Base-by-base conservation (phyloP, 192 early-diverging fungal genomes). In the Funneliformis geosporum region DNA sequence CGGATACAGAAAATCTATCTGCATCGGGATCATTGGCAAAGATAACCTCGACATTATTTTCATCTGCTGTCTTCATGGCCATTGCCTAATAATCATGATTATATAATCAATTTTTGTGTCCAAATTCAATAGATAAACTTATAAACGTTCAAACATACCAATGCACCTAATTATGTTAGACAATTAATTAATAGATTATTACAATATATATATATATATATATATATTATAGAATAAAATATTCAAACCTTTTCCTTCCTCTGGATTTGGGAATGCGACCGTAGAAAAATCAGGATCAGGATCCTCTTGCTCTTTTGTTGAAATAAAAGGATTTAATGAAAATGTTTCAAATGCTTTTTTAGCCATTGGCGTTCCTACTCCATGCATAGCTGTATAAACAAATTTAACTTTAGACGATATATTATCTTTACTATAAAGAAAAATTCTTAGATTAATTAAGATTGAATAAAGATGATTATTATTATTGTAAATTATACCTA, bases 11-110 rank as follows among this genome's bases (percentile, higher is more conserved):
- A 74, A 98, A 90, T 43, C 97, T 90, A 84, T 98, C 97, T 21
- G 95, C 94, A 83, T 98, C 97, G 1, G 97, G 97, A 81, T 98
- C 97, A 83, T 98, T 98, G 18, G 96, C 96, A 46, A 98, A 83
- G 9, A 98, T 93, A 21, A 97, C 80, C 12, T 73, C 78, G 23
- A 87, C 81, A 42, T 86, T 86, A 59, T 82, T 77, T 27, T 79
- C 76, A 59, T 93, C 88, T 2, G 95, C 95, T 60, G 89, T 82
- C 21, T 86, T 82, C 73, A 93, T 93, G 38, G 95, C 94, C 80
- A 94, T 78, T 14, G 82, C 88, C 84, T 89, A 65, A 8, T 55
- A 18, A 55, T 18, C 14, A 47, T 55, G 18, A 55, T 14, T 55
- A 18, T 4, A 55, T 55, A 18, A 16, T 18, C 14, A 55, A 55